Evolutionary conservation across 108 stramenopile species (phyloP), one percentile per base, ranked within the genome.

Genomic region (Fragilariopsis cylindrus): DNA sequence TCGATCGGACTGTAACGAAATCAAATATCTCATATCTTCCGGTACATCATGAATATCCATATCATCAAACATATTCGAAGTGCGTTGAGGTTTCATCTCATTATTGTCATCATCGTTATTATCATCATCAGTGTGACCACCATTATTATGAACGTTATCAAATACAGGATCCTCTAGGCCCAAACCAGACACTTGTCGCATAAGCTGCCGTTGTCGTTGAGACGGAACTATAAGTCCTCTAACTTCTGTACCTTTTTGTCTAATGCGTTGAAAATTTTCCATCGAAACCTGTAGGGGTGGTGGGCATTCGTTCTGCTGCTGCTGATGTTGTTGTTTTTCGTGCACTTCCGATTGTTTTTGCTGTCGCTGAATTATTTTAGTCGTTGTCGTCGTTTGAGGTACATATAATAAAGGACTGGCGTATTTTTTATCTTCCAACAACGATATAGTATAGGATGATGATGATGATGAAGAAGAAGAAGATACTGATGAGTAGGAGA

Each of bases 161-260:
- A 68, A 73, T 4, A 78, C 72, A 40, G 77, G 77, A 52, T 78
- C 77, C 15, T 78, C 74, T 66, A 78, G 67, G 15, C 77, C 77
- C 18, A 78, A 30, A 42, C 72, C 77, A 42, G 77, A 78, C 4
- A 78, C 62, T 55, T 78, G 60, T 48, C 77, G 30, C 77, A 78
- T 78, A 16, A 78, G 16, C 30, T 73, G 60, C 16, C 62, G 71
- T 41, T 68, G 71, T n/a, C 56, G 50, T n/a, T 57, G 70, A 9
- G 70, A 64, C 12, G 74, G 44, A 21, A 55, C 68, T 18, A 76
- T 62, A n/a, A 69, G 40, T 40, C 75, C 75, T 3, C 75, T 13
- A 5, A 76, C 41, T 21, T 57, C 60, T 12, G 47, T 60, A 43
- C n/a, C 58, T 52, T 52, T 13, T 52, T 52, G 50, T 52, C 50